Evolutionary conservation across 2,329 filamentous ascomycete species (phyloP), one percentile per base, ranked within the genome.

Genomic region (Penicillium sp.): DNA sequence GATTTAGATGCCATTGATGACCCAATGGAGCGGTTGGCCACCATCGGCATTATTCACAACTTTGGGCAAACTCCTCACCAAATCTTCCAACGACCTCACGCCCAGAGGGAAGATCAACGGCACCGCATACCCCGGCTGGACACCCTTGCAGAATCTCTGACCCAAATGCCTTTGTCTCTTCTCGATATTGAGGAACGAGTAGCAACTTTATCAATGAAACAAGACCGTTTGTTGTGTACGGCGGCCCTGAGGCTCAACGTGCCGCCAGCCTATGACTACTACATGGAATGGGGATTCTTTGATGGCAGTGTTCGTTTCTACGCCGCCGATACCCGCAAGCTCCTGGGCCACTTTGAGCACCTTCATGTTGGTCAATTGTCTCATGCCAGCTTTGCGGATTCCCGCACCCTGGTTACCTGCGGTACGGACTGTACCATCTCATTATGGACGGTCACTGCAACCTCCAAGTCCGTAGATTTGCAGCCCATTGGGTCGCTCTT

Each of bases 21-120:
- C 70, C 89, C 90, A 0, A 86, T 93, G 56, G 93, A 97, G 74
- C 84, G 92, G 43, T 81, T 92, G 7, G 90, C 93, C 6, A 93
- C 92, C 0, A 97, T 96, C 54, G 91, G 91, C 35, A 96, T 97
- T 65, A 97, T 99, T 67, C 93, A 99, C 75, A 97, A 97, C 67
- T 99, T 99, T 74, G 94, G 94, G 0, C 94, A 99, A 73, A 99
- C 95, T 1, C 94, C 95, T 2, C 90, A 95, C 67, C 95, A 99
- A 73, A 89, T 97, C 17, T 99, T 97, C 73, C 84, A 86, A 45
- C 88, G 89, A 58, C 82, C 89, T 13, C 94, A 99, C 73, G 87
- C 89, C 4, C 78, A 84, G n/a, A 85, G 89, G 15, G 92, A 96
- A 63, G 84, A 89, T 56, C 76, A 83, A 5, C 80, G 84, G 23